These are phyloP conservation scores for Schwanniomyces polymorphus DNA, from an alignment of 805 yeast species.

Conservation along the genomic window DNA sequence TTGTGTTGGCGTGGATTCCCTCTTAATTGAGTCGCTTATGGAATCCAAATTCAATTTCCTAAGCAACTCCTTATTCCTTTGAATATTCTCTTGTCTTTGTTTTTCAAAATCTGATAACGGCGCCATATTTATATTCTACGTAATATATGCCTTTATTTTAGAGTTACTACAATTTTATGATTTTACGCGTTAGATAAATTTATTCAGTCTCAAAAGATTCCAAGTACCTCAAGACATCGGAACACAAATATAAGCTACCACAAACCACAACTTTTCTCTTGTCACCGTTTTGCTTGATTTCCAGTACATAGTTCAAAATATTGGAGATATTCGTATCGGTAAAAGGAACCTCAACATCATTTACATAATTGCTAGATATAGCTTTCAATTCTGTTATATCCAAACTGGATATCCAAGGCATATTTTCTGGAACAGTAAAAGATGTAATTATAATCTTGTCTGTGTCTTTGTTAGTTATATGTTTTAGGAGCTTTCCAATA, in stretches of 20 bases:
- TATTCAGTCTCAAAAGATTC: background rate
- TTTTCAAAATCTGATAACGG: conserved; percentile 64
- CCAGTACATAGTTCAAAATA: conserved; percentile 11
- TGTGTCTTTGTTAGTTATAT: conserved; percentile 41
- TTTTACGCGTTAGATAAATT: background rate
- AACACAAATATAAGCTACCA: conserved; percentile 44
- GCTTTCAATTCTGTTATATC: conserved; percentile 28
- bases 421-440: conserved; percentile 74
- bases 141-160: background rate
- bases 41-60: conserved; percentile 67
- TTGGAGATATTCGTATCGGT: conserved; percentile 9
- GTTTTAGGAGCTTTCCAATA: conserved; percentile 48
- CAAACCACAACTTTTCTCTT: conserved; percentile 34
- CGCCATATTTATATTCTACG: conserved; percentile 10
- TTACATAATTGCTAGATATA: conserved; percentile 22
- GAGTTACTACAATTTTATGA: background rate
- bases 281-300: conserved; percentile 17
- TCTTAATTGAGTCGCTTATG: conserved; percentile 52
- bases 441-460: conserved; percentile 64
- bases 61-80: conserved; percentile 75
- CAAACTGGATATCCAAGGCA: conserved; percentile 87
- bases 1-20: conserved; percentile 35
- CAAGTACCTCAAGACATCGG: conserved; percentile 32
- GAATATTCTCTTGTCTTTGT: conserved; percentile 75
- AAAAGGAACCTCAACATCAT: conserved; percentile 12